Evolutionary conservation across 202 grass and related monocot species (phyloP).

Genomic region (Carex arenaria): DNA sequence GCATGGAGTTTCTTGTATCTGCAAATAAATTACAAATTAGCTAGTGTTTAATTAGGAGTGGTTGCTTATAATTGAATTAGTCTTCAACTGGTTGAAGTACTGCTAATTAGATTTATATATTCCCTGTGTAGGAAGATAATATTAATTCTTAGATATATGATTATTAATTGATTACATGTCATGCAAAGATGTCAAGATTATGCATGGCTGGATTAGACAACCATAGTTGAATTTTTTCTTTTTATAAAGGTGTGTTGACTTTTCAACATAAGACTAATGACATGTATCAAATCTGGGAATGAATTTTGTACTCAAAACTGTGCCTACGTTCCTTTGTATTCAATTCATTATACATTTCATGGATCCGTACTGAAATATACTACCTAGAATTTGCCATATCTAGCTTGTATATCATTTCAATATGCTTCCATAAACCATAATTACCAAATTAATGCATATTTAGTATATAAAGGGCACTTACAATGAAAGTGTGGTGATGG

Average conservation of each 20-base stretch:
- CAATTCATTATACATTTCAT: too few relatives aligned
- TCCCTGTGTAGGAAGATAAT: neutral
- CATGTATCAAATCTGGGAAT: too few relatives aligned
- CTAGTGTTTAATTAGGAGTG: neutral
- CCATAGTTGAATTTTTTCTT: neutral
- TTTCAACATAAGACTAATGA: too few relatives aligned
- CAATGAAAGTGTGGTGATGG: slow-evolving; percentile 18
- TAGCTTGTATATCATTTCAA: too few relatives aligned
- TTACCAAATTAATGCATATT: neutral
- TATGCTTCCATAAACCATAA: too few relatives aligned
- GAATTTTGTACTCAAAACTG: neutral
- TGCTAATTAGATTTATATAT: too few relatives aligned
- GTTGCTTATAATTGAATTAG: neutral
- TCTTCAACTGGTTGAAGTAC: too few relatives aligned
- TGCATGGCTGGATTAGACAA: neutral
- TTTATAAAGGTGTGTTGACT: neutral
- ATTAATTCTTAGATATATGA: neutral
- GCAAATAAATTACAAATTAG: neutral
- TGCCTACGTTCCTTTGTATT: too few relatives aligned
- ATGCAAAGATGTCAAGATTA: neutral
- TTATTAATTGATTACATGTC: neutral
- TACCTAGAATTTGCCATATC: too few relatives aligned
- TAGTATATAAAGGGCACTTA: neutral
- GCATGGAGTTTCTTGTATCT: slow-evolving; percentile 9
- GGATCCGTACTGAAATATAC: too few relatives aligned